Evolutionary conservation across 305 asterid species (phyloP), one percentile per base, ranked within the genome.

Genomic region (Fraxinus angustifolia): DNA sequence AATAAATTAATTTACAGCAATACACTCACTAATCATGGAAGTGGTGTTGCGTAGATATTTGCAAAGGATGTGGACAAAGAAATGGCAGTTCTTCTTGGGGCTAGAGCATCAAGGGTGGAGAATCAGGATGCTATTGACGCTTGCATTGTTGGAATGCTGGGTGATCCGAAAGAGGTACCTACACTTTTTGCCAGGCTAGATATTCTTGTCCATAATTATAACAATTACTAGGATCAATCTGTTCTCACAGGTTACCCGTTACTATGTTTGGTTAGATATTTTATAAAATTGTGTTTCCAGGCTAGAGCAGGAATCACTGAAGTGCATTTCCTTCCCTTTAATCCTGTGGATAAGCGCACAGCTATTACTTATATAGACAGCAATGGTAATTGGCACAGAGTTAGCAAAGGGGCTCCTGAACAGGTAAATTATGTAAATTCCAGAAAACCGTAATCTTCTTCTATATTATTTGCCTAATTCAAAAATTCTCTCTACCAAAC

Each of bases 41-140:
- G 16, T 42, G 38, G 73, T 28, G 53, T 50, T 11, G 3, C 17
- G 2, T 76, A 91, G 94, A 94, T 91, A 3, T 93, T 91, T 33
- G 21, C 85, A 0, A 93, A 90, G 82, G 96, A 91, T 70, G 21
- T 85, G 12, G 94, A 93, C 80, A 90, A 88, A 89, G 96, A 91
- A 1, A 31, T 75, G 1, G 91, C 93, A 1, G 78, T 95, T 65
- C 93, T 94, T 73, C 80, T 83, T 0, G 98, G 91, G 17, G 98
- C 98, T 60, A 85, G 97, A 86, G 92, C 98, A 77, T 95, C 98
- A 2, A 92, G 98, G 85, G 94, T 93, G 56, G 98, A 95, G 88
- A 95, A 95, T 84, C 98, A 95, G 83, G 98, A 95, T 40, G 98
- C 98, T 0, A 95, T 95, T 62, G 98, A 95, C 84, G 93, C 98